Conservation (phyloP, 345 rosid genomes). For the Durio zibethinus region DNA sequence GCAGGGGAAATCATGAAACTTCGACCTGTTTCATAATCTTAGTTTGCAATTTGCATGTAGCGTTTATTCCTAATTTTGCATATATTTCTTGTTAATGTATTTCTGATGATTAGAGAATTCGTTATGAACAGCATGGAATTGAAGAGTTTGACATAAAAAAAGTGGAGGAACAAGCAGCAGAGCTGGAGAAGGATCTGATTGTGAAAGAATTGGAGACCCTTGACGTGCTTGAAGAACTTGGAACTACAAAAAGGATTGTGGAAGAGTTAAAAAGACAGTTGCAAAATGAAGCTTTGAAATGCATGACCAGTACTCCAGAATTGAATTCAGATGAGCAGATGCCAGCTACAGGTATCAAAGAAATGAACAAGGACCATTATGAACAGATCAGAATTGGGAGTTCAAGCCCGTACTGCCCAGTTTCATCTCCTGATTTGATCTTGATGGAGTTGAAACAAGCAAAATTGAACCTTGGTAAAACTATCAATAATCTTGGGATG, state of each 20-base stretch:
- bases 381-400: slow-evolving; percentile 29
- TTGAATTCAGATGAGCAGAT: slow-evolving; percentile 27
- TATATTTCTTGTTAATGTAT: neutral
- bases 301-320: slow-evolving; percentile 25
- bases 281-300: slow-evolving; percentile 70
- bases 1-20: neutral
- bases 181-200: slow-evolving; percentile 84
- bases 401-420: slow-evolving; percentile 40
- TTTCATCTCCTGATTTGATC: slow-evolving; percentile 70
- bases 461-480: slow-evolving; percentile 76
- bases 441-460: slow-evolving; percentile 86
- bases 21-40: neutral
- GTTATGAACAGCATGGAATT: slow-evolving; percentile 27
- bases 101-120: neutral
- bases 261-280: slow-evolving; percentile 87
- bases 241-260: slow-evolving; percentile 75
- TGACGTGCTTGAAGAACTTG: slow-evolving; percentile 90
- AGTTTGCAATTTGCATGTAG: neutral
- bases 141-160: slow-evolving; percentile 80
- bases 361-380: slow-evolving; percentile 53
- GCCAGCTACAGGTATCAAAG: slow-evolving; percentile 32
- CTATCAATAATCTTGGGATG: slow-evolving; percentile 74
- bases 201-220: slow-evolving; percentile 91
- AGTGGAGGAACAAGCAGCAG: slow-evolving; percentile 85
- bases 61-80: too few relatives aligned